Conservation (phyloP, 2,329 filamentous ascomycete species). For the Pyricularia pennisetigena region DNA sequence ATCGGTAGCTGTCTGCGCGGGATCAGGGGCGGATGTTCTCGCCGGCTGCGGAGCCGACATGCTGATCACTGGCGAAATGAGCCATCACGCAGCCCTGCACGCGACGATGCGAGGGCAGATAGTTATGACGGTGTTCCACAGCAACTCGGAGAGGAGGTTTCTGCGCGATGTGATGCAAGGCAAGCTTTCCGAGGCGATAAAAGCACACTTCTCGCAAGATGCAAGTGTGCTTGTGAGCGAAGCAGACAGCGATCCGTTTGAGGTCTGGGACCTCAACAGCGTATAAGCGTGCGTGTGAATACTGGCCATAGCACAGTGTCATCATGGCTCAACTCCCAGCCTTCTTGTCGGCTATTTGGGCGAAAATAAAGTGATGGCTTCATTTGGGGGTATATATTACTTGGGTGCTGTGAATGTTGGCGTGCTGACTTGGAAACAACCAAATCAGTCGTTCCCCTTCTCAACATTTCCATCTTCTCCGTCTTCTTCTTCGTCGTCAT, state of each 20-base stretch:
- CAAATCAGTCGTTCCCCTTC: neutral
- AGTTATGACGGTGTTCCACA: conserved; percentile 82
- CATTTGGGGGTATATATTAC: conserved; percentile 5
- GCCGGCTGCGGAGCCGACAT: conserved; percentile 63
- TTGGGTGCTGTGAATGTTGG: neutral
- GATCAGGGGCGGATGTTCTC: conserved; percentile 73
- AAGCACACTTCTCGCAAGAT: conserved; percentile 22
- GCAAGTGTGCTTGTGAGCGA: conserved; percentile 66
- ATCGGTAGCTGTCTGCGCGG: conserved; percentile 79
- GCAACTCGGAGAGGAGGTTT: conserved; percentile 84
- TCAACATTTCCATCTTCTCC: neutral
- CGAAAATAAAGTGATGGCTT: neutral
- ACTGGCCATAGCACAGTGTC: neutral
- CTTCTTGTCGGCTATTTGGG: neutral
- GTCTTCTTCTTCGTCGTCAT: conserved; percentile 1
- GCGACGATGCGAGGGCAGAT: conserved; percentile 76
- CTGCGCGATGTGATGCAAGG: conserved; percentile 60
- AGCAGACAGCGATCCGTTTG: conserved; percentile 79
- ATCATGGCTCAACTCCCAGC: neutral
- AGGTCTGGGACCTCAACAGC: conserved; percentile 48
- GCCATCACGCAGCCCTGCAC: conserved; percentile 82
- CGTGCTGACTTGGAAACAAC: neutral
- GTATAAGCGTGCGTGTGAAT: neutral
- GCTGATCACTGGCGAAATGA: conserved; percentile 85
- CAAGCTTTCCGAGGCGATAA: conserved; percentile 51